phyloP scores from a whole-genome alignment of 345 rosid genomes.

The Microthlaspi erraticum region DNA sequence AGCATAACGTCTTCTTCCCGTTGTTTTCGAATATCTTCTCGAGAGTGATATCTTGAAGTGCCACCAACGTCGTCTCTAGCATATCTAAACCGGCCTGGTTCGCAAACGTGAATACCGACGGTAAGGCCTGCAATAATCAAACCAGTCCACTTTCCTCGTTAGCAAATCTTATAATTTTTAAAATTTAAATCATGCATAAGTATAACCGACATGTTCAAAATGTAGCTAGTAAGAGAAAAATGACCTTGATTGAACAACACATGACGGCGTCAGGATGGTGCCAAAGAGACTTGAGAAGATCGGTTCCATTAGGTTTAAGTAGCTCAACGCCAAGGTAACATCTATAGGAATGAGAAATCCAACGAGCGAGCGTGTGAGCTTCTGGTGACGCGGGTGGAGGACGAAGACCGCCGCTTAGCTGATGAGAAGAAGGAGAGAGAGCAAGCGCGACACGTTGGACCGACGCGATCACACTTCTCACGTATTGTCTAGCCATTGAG shows the following conservation, averaged over 20 bases:
- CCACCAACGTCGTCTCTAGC: constrained; percentile 90
- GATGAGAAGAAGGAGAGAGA: constrained; percentile 77
- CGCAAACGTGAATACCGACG: constrained; percentile 77
- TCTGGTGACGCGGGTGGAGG: constrained; percentile 82
- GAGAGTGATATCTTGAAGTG: constrained; percentile 80
- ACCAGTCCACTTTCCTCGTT: constrained; percentile 24
- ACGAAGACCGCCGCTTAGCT: constrained; percentile 60
- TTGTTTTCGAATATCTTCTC: constrained; percentile 75
- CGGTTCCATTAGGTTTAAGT: constrained; percentile 73
- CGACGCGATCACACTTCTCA: constrained; percentile 82
- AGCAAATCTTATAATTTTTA: background rate
- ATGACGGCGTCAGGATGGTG: constrained; percentile 83
- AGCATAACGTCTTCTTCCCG: constrained; percentile 72
- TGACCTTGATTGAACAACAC: constrained; percentile 89
- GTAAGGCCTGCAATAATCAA: constrained; percentile 58
- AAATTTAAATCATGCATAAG: background rate
- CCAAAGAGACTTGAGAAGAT: constrained; percentile 87
- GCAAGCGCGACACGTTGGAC: constrained; percentile 97
- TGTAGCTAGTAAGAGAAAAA: background rate
- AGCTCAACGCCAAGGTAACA: constrained; percentile 83
- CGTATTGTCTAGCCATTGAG: constrained; percentile 89
- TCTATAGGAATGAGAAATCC: constrained; percentile 90
- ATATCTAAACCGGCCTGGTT: constrained; percentile 98
- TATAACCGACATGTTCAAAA: background rate
- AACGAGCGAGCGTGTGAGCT: constrained; percentile 88